Base-by-base conservation (phyloP, 2,329 filamentous ascomycete genomes). In the Westerdykella ornata region DNA sequence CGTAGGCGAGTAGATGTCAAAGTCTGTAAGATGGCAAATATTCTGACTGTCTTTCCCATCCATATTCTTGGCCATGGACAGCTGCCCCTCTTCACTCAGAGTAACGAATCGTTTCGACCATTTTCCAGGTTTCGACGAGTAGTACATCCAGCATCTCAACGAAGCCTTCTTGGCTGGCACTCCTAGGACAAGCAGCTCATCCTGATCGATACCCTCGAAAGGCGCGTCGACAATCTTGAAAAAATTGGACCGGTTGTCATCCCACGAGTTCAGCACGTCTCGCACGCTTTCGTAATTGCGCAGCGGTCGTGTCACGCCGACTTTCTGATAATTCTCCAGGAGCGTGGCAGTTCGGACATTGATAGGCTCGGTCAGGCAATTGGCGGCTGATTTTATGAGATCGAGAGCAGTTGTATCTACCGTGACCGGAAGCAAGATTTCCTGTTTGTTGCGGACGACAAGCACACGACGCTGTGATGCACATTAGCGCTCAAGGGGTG, bases 221-320 rank as follows among this genome's bases (percentile, higher is more conserved):
- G 80, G 75, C 2, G 75, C 71, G 12, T 81, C 73, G 41, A 82
- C 68, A 16, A 96, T 73, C 14, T 85, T 68, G 12, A 97, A 72
- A 6, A 76, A 73, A 56, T 94, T 92, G 52, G 88, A 82, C 2
- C 75, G 72, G 61, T 95, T 88, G 33, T 76, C 73, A 46, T 94
- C 86, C 90, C 90, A 97, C 0, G 88, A 94, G 62, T 94, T 94
- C 75, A 96, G 78, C 16, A 95, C 78, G 56, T 95, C 87, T 45
- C 87, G 80, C 22, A 97, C 77, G 47, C 80, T 80, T 68, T 97
- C 90, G 60, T 95, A 96, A 30, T 81, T 82, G 31, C 90, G 83
- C 18, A 97, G 68, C 1, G 85, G 84, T 30, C 90, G 80, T 62
- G 94, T 85, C 2, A 97, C 73, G 20, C 87, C 87, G 1, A 92